Percentiles rank a stretch among this genome's conserved stretches.
These are phyloP conservation scores for Lactifluus echinatus DNA, from an alignment of 768 basidiomycete species.

Conservation along the genomic window DNA sequence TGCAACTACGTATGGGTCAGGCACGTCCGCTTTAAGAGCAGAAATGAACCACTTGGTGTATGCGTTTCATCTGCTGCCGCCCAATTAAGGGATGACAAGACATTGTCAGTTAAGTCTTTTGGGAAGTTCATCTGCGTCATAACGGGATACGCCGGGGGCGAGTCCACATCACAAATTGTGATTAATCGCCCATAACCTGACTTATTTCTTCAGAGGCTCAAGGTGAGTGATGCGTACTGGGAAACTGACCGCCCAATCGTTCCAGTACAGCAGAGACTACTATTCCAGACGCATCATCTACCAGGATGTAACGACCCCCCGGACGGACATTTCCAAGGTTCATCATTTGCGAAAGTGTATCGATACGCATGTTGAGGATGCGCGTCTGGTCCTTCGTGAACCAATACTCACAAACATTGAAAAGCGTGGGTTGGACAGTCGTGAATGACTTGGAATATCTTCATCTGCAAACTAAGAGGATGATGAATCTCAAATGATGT, in stretches of 20 bases:
- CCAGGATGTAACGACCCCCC: conserved; percentile 78
- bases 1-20: conserved; percentile 34
- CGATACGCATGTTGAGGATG: conserved; percentile 77
- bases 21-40: conserved; percentile 1
- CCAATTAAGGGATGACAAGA: conserved; percentile 79
- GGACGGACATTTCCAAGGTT: conserved; percentile 76
- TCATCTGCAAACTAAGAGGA: conserved; percentile 9
- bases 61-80: conserved; percentile 77
- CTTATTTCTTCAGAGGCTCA: not conserved
- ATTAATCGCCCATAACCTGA: conserved; percentile 74
- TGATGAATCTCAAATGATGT: not conserved
- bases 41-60: conserved; percentile 40
- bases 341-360: conserved; percentile 84
- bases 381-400: conserved; percentile 74
- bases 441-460: conserved; percentile 87
- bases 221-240: not conserved
- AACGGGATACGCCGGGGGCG: conserved; percentile 86
- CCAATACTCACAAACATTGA: conserved; percentile 87
- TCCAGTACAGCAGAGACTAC: conserved; percentile 80
- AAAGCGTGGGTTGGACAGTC: conserved; percentile 78
- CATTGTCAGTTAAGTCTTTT: conserved; percentile 39
- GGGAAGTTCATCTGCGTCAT: conserved; percentile 81
- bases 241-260: conserved; percentile 64
- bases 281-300: conserved; percentile 89
- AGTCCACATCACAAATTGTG: conserved; percentile 82